A percentile compares a stretch with the other conserved stretches of the same genome.
phyloP scores from a whole-genome alignment of 1,284 basidiomycete species.

The Sutorius eximius region DNA sequence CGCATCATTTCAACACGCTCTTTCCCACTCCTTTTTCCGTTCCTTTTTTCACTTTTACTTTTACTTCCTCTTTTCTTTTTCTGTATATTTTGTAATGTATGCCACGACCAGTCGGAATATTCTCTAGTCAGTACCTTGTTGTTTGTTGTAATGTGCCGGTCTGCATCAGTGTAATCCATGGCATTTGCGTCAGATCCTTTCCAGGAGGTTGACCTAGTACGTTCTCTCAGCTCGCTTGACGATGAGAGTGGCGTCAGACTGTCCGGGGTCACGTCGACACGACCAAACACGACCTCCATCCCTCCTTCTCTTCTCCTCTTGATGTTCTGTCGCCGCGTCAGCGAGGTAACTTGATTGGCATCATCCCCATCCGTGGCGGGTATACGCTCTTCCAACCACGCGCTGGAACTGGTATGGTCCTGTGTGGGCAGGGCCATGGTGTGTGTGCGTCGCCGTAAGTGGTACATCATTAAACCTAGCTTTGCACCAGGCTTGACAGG shows the following conservation, averaged over 20 bases:
- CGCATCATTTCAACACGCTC: background rate
- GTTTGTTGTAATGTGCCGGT: conserved; percentile 22
- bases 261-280: background rate
- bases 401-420: no score
- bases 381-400: background rate
- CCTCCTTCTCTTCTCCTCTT: background rate
- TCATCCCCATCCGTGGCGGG: background rate
- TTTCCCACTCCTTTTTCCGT: conserved; percentile 6
- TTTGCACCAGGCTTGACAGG: background rate
- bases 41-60: conserved; percentile 7
- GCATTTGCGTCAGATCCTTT: background rate
- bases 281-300: background rate
- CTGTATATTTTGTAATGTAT: conserved; percentile 30
- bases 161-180: conserved; percentile 13
- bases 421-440: conserved; percentile 2
- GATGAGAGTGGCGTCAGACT: background rate
- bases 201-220: background rate
- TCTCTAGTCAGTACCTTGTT: conserved; percentile 3
- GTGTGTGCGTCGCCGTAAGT: conserved; percentile 14
- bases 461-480: conserved; percentile 15
- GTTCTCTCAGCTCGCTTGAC: background rate
- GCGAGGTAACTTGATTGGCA: background rate
- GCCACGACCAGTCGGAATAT: conserved; percentile 16
- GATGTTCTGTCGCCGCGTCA: background rate
- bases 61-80: background rate